phyloP scores from a whole-genome alignment of 108 stramenopile genomes.

The Aureococcus anophagefferens region DNA sequence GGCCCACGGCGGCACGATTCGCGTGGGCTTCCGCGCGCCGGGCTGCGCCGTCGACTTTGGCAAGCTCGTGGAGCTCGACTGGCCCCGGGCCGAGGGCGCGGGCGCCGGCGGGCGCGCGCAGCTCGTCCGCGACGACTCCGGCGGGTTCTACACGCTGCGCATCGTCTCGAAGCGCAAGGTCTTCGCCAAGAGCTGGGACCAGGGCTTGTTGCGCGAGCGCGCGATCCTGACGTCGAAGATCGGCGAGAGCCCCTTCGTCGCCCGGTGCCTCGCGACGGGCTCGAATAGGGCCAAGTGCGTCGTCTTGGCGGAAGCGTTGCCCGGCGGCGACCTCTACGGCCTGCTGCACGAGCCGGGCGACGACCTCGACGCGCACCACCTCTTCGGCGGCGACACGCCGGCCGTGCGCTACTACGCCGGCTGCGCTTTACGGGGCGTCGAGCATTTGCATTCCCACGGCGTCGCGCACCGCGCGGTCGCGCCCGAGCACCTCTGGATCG shows the following conservation, averaged over 20 bases:
- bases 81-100: background rate
- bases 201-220: no score
- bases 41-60: no score
- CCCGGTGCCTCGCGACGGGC: conserved; percentile 9
- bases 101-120: background rate
- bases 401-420: conserved; percentile 10
- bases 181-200: no score
- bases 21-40: no score
- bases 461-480: conserved; percentile 34
- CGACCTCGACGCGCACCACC: no score
- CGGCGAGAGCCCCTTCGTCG: background rate
- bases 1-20: no score
- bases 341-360: conserved; percentile 9
- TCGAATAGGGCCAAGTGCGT: background rate
- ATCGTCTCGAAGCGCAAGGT: no score
- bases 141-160: no score
- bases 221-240: no score
- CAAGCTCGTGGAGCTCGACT: background rate
- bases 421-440: conserved; percentile 16
- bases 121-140: no score
- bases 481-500: conserved; percentile 26
- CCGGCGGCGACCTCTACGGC: conserved; percentile 9
- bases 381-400: conserved; percentile 6
- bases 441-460: conserved; percentile 20
- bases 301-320: background rate